phyloP scores from a whole-genome alignment of 2,329 filamentous ascomycete species.

The Myrmaecium sp. region DNA sequence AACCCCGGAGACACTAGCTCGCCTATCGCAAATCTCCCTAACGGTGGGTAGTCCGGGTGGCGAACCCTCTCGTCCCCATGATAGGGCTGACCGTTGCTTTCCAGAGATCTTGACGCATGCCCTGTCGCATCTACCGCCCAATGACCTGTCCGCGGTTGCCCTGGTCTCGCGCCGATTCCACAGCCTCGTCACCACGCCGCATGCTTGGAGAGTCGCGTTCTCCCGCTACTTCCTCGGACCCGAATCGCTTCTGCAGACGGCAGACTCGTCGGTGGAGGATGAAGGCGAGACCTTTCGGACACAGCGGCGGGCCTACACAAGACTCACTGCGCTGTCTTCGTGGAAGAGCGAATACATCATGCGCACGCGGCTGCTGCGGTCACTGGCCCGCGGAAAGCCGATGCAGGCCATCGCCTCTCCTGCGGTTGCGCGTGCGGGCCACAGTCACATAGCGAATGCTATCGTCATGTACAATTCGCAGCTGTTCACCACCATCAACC shows the following conservation, averaged over 20 bases:
- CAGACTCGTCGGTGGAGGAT: conserved; percentile 26
- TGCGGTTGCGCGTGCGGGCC: conserved; percentile 34
- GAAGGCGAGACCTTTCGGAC: conserved; percentile 37
- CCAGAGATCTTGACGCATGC: conserved; percentile 84
- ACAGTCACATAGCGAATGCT: conserved; percentile 50
- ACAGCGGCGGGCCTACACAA: conserved; percentile 63
- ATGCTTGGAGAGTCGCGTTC: conserved; percentile 89
- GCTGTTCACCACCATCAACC: conserved; percentile 60
- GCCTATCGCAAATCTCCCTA: conserved; percentile 50
- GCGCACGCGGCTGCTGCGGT: conserved; percentile 67
- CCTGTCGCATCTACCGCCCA: conserved; percentile 73
- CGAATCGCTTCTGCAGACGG: conserved; percentile 31
- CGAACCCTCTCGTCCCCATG: not conserved
- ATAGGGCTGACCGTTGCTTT: conserved; percentile 8
- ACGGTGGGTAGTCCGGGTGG: conserved; percentile 42
- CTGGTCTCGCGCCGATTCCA: conserved; percentile 82
- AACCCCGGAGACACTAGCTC: conserved; percentile 27
- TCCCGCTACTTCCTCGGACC: conserved; percentile 76
- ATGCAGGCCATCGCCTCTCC: conserved; percentile 34
- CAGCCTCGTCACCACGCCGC: conserved; percentile 69
- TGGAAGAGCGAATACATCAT: conserved; percentile 95
- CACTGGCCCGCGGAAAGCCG: conserved; percentile 68
- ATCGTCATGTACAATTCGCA: conserved; percentile 77
- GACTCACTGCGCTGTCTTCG: conserved; percentile 68
- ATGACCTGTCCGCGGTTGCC: conserved; percentile 65